Evolutionary conservation across 176 grass and related monocot genomes (phyloP), one percentile per base, ranked within the genome.

Genomic region (Zea luxurians): DNA sequence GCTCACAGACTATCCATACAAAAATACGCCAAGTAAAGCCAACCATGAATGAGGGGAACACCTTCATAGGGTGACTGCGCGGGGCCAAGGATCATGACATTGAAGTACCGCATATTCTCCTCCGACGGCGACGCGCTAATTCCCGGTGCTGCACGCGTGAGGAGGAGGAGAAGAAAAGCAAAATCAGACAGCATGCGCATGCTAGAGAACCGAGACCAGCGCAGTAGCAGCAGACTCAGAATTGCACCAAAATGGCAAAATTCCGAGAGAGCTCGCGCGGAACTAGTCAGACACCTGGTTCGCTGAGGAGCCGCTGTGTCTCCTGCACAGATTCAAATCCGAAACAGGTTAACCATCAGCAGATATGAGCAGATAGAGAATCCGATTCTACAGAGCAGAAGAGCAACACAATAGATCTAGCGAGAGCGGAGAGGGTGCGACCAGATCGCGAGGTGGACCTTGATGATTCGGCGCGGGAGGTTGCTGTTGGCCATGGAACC

Each of bases 71-170:
- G 91, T 21, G 93, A 97, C 70, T 97, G 90, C 53, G 86, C 80
- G 6, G 93, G 93, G 3, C 93, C 93, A 61, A 97, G 88, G 38
- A 97, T 90, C 93, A 97, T 97, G 40, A 97, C 93, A 86, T 97
- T 93, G 74, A 97, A 97, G 77, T 97, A 97, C 7, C 93, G 93
- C 93, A 93, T 91, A 71, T 97, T 97, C 73, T 97, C 93, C 78
- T 97, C 93, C 1, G 90, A 97, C 16, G 93, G 93, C 6, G 93
- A 93, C 66, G 93, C 93, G 78, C 90, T 97, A 37, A 97, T 93
- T 79, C 90, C 93, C 38, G 93, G 93, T 54, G 93, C 90, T 97
- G 87, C 67, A 80, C 71, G 58, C 48, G 64, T 10, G 27, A 35
- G 15, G 34, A 35, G 11, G 16, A 7, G 52, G 11, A 10, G 55